Evolutionary conservation across 2,329 filamentous ascomycete species (phyloP).

Genomic region (Claviceps arundinis): DNA sequence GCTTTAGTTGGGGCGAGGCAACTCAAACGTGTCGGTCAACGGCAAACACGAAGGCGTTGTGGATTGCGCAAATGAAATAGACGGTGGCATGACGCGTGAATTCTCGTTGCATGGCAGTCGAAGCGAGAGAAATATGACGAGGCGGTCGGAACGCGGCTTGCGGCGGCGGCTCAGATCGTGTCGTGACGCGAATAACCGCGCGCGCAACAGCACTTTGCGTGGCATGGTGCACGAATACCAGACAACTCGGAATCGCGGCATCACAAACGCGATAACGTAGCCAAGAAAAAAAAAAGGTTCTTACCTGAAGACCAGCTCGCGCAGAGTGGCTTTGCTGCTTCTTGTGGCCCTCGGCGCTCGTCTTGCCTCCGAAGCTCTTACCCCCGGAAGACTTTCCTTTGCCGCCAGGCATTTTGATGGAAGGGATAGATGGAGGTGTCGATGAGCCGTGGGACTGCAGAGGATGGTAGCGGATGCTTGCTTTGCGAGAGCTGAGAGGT

Average conservation of each 20-base stretch:
- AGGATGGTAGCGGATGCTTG: neutral
- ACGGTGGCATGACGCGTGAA: neutral
- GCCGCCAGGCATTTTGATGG: conserved; percentile 55
- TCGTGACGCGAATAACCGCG: conserved; percentile 10
- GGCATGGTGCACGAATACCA: neutral
- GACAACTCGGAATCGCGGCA: neutral
- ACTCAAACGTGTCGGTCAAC: neutral
- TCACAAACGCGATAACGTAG: conserved; percentile 1
- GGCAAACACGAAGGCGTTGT: neutral
- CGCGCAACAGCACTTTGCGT: conserved; percentile 4
- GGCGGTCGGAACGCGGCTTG: neutral
- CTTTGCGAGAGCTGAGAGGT: neutral
- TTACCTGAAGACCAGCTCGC: conserved; percentile 89
- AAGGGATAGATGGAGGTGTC: neutral
- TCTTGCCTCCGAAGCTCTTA: conserved; percentile 76
- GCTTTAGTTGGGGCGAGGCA: neutral
- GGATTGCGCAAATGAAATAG: neutral
- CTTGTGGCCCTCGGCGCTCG: conserved; percentile 50
- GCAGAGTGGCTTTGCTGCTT: conserved; percentile 94
- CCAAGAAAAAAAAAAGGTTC: conserved; percentile 16
- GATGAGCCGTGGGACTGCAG: neutral
- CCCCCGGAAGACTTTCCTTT: conserved; percentile 89
- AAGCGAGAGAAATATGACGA: neutral
- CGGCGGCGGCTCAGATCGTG: neutral
- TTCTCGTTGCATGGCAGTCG: neutral